Evolutionary conservation across 2,329 filamentous ascomycete species (phyloP), one percentile per base, ranked within the genome.

Genomic region (Trichoderma citrinoviride): DNA sequence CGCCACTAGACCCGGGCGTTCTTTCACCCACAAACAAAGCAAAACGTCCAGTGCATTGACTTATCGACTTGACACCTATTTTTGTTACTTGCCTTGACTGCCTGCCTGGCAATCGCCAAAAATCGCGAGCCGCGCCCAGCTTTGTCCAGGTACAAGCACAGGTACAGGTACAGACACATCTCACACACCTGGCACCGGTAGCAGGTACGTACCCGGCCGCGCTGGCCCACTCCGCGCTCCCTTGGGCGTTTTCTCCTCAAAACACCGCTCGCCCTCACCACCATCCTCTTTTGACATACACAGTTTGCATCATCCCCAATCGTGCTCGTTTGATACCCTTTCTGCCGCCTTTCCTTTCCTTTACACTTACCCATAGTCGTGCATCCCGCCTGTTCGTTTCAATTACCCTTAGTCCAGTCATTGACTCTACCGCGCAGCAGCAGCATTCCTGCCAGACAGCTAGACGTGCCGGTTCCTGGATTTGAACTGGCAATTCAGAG

Each of bases 231-330:
- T 70, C 70, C 70, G 68, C 67, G 67, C 73, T 71, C 70, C 69
- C 74, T 68, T 73, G 71, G 55, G 37, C 37, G 61, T 52, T 37
- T 62, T 62, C 71, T 69, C 67, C 71, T 75, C 73, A 77, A 77
- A 76, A 77, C 75, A 77, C 72, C 71, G 72, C 73, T 66, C 71
- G 69, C 71, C 74, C 72, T 76, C 73, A 75, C 72, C 52, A 71
- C 67, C 25, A 68, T 66, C 67, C 70, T 67, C 63, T 72, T 67
- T 71, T 62, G 71, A 73, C 73, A 76, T 74, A 74, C 75, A 75
- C 74, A 77, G 66, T 72, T 72, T 73, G 68, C 67, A 69, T 71
- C 72, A 58, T 71, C 67, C 69, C 67, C 68, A 67, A 68, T 68
- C 66, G 61, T 68, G 65, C 64, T 65, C 67, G 71, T 68, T 37